Evolutionary conservation across 495 filamentous ascomycete genomes (phyloP).

Genomic region (Lasiosphaeria ovina): DNA sequence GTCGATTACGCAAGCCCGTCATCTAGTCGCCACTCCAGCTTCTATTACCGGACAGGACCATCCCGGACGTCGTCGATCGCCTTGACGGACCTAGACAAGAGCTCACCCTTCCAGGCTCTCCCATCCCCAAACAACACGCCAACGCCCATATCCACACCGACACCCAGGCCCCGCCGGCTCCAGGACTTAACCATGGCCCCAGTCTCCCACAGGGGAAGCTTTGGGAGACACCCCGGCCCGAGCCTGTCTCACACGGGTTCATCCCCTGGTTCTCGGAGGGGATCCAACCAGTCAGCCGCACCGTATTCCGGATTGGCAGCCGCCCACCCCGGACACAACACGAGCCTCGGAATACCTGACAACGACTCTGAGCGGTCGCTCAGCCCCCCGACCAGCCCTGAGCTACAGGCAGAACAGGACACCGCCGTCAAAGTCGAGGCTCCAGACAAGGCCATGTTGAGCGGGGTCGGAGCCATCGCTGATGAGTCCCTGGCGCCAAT

Average conservation of each 20-base stretch:
- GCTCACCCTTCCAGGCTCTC: background rate
- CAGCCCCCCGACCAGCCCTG: background rate
- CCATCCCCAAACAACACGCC: constrained; percentile 13
- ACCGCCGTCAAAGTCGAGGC: background rate
- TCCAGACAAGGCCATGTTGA: background rate
- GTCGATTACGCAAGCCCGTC: constrained; percentile 15
- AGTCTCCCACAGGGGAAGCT: background rate
- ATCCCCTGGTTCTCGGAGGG: constrained; percentile 1
- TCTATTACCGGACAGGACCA: background rate
- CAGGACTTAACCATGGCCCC: constrained; percentile 3
- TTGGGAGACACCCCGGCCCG: background rate
- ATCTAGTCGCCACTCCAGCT: constrained; percentile 13
- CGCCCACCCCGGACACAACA: background rate
- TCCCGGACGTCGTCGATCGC: constrained; percentile 7
- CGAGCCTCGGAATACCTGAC: background rate
- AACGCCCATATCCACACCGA: too few relatives aligned
- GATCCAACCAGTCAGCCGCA: background rate
- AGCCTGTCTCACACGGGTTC: background rate
- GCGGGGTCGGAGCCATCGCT: background rate
- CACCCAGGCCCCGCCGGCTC: constrained; percentile 12
- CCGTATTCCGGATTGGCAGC: background rate
- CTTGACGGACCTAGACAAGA: constrained; percentile 3
- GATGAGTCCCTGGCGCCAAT: background rate
- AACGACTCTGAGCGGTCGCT: constrained; percentile 1
- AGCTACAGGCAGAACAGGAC: background rate